Percentiles rank a stretch among this genome's conserved stretches.
These are phyloP conservation scores for Lizonia empirigonia DNA, from an alignment of 2,329 filamentous ascomycete genomes.

Conservation along the genomic window DNA sequence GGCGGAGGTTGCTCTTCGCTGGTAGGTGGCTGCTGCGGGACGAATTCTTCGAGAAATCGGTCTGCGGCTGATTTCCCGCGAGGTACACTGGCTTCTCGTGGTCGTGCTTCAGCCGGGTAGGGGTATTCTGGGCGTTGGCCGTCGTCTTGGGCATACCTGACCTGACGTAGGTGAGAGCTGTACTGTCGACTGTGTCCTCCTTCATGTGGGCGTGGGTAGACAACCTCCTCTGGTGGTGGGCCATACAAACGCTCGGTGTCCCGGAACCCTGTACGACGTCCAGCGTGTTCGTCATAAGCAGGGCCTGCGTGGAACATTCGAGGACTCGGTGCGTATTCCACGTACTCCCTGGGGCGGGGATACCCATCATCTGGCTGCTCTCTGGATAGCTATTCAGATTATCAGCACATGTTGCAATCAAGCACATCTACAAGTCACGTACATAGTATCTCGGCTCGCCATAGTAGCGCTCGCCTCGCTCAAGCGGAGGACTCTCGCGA, in stretches of 20 bases:
- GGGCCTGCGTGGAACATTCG: constrained; percentile 35
- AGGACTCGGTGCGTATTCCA: constrained; percentile 39
- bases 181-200: constrained; percentile 37
- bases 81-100: constrained; percentile 28
- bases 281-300: constrained; percentile 39
- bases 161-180: constrained; percentile 32
- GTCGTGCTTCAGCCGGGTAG: constrained; percentile 27
- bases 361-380: constrained; percentile 39
- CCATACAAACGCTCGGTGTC: constrained; percentile 41
- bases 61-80: constrained; percentile 41
- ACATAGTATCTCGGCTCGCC: constrained; percentile 45
- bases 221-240: constrained; percentile 30
- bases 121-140: constrained; percentile 31
- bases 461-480: constrained; percentile 38
- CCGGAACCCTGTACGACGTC: constrained; percentile 39
- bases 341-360: constrained; percentile 32
- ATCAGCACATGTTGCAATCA: not conserved
- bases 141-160: constrained; percentile 38
- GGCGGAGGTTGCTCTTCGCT: constrained; percentile 23
- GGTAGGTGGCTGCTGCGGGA: constrained; percentile 25
- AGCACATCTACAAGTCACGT: constrained; percentile 25
- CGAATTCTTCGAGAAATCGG: constrained; percentile 44
- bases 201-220: constrained; percentile 39
- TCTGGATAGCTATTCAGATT: constrained; percentile 29
- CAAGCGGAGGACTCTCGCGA: constrained; percentile 32